Conservation (phyloP, 345 rosid species). For the Adansonia digitata region DNA sequence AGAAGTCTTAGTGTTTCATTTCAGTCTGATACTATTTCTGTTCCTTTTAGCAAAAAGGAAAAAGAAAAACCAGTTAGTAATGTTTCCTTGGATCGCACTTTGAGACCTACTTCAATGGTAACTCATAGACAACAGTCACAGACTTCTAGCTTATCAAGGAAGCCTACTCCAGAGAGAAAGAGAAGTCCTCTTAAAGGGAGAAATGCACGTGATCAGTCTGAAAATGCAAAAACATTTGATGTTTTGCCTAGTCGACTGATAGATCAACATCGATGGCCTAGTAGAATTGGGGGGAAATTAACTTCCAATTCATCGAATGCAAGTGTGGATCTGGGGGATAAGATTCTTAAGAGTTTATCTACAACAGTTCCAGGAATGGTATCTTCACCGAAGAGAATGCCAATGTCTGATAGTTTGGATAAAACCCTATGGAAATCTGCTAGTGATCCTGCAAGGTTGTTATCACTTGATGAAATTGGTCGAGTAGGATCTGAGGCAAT, state of each 20-base stretch:
- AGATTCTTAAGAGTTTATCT: conserved; percentile 34
- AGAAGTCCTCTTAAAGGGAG: conserved; percentile 77
- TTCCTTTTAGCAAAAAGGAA: conserved; percentile 84
- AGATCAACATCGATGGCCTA: conserved; percentile 94
- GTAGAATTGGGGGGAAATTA: conserved; percentile 62
- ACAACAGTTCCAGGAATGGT: conserved; percentile 38
- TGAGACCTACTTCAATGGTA: conserved; percentile 81
- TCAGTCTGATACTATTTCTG: conserved; percentile 82
- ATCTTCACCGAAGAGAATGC: conserved; percentile 46
- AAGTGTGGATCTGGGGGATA: conserved; percentile 63
- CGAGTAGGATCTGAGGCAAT: conserved; percentile 37
- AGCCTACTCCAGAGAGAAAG: conserved; percentile 75
- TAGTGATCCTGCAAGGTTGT: conserved; percentile 45
- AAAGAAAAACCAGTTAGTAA: conserved; percentile 65
- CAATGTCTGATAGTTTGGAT: conserved; percentile 33
- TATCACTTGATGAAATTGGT: conserved; percentile 34
- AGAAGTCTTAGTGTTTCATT: conserved; percentile 90
- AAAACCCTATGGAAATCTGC: conserved; percentile 53
- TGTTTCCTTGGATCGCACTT: conserved; percentile 56
- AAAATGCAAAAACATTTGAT: conserved; percentile 88
- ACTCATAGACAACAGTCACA: conserved; percentile 66
- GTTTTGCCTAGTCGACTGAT: conserved; percentile 56
- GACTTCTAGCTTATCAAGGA: conserved; percentile 44
- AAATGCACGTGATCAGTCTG: conserved; percentile 68
- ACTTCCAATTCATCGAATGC: conserved; percentile 42